Conservation (phyloP, 1,139 yeast genomes). For the Dujonia santamariae region DNA sequence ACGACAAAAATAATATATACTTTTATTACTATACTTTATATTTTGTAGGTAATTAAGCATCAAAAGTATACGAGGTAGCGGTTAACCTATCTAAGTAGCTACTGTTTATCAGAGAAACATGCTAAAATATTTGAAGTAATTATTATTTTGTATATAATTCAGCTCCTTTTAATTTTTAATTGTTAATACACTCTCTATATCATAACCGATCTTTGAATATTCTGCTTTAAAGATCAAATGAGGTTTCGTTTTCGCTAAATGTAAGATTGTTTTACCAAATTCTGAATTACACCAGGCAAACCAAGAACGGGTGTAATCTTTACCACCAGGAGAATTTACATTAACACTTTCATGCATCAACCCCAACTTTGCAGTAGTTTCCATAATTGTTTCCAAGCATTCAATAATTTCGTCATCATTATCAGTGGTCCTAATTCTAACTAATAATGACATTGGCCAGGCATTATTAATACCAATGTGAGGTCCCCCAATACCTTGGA, state of each 20-base stretch:
- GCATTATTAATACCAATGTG: slow-evolving; percentile 79
- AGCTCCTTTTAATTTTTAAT: too few relatives aligned
- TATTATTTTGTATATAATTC: neutral
- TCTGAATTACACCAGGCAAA: slow-evolving; percentile 95
- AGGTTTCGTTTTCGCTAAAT: slow-evolving; percentile 73
- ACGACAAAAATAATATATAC: too few relatives aligned
- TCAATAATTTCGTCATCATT: slow-evolving; percentile 64
- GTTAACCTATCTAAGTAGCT: too few relatives aligned
- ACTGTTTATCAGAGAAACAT: neutral
- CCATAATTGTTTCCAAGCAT: slow-evolving; percentile 50
- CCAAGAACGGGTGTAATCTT: slow-evolving; percentile 70
- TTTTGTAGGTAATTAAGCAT: too few relatives aligned
- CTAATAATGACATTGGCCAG: slow-evolving; percentile 86
- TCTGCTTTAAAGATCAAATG: slow-evolving; percentile 59
- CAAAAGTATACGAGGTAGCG: too few relatives aligned
- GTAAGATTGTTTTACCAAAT: slow-evolving; percentile 78
- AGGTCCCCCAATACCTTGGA: slow-evolving; percentile 87
- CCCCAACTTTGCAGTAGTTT: slow-evolving; percentile 70
- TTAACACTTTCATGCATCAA: slow-evolving; percentile 81
- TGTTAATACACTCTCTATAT: slow-evolving; percentile 27
- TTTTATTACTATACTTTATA: too few relatives aligned
- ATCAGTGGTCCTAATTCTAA: slow-evolving; percentile 70
- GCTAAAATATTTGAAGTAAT: neutral
- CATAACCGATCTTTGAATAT: slow-evolving; percentile 24
- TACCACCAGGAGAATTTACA: slow-evolving; percentile 53